Evolutionary conservation across 331 rosid genomes (phyloP).

Genomic region (Quercus phellos): DNA sequence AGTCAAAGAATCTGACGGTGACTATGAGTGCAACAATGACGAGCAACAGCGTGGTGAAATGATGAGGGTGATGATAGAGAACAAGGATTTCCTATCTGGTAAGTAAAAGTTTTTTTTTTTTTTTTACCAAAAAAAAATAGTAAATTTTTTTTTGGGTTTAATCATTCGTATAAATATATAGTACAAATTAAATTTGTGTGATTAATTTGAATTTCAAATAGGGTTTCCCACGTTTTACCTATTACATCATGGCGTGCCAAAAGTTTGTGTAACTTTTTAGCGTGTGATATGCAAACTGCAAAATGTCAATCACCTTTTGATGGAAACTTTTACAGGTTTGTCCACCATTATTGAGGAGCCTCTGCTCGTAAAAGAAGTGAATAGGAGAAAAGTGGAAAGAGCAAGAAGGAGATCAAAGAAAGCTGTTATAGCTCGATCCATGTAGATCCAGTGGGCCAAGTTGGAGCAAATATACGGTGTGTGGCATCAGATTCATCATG

Average conservation of each 20-base stretch:
- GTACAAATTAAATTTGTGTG: background rate
- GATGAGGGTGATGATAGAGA: slow-evolving; percentile 27
- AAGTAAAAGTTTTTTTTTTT: background rate
- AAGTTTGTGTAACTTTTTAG: slow-evolving; percentile 12
- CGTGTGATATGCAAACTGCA: slow-evolving; percentile 4
- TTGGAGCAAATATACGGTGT: slow-evolving; percentile 12
- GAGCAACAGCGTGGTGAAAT: slow-evolving; percentile 15
- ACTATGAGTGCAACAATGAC: slow-evolving; percentile 1
- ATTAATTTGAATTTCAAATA: slow-evolving; percentile 29
- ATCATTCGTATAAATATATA: background rate
- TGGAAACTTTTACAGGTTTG: slow-evolving; percentile 41
- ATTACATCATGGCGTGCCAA: too few species aligned
- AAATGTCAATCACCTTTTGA: slow-evolving; percentile 26
- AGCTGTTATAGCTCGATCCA: slow-evolving; percentile 19
- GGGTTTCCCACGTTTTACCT: background rate
- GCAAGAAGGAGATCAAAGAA: slow-evolving; percentile 36
- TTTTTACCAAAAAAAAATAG: too few species aligned
- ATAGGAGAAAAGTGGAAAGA: slow-evolving; percentile 46
- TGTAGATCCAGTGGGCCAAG: slow-evolving; percentile 15
- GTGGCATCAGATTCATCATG: background rate
- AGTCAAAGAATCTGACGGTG: background rate
- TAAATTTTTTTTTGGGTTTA: background rate
- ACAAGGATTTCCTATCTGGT: slow-evolving; percentile 26
- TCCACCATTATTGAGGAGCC: slow-evolving; percentile 53
- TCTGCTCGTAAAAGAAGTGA: slow-evolving; percentile 28